Base-by-base conservation (phyloP, 129 eudicot species). In the Kitagawia praeruptora region DNA sequence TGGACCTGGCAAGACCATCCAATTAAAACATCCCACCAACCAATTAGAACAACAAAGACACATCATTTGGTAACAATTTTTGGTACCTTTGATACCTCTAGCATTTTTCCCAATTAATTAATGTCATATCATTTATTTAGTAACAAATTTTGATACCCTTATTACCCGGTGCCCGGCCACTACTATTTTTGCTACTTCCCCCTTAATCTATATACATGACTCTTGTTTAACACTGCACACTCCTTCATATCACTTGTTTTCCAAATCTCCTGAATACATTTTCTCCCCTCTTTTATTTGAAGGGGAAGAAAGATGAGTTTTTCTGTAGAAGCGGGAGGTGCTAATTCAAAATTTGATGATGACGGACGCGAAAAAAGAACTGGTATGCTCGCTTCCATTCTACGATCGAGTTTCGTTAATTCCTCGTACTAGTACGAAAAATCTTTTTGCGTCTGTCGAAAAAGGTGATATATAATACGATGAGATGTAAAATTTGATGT, bases 321-420 rank as follows among this genome's bases (percentile, higher is more conserved):
- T 12, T 34, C 72, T 28, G 18, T 66, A 3, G 72, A 66, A 66
- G 72, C 38, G 8, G 72, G 72, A 11, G 41, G 21, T 66, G 72
- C 41, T 10, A 18, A 66, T 66, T 27, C 39, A 3, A 85, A 88
- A 44, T 80, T 90, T 38, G 97, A 92, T 69, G 97, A 92, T 74
- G 97, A 92, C 39, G 97, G 97, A n/a, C 96, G 96, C 6, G 78
- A 70, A 42, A 82, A 82, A 69, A 53, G 97, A 85, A 90, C 97
- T 0, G 98, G 98, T 92, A 81, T 15, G 5, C 66, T 25, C 7
- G 45, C 45, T 41, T 41, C 8, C 7, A 6, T 41, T 41, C 8
- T 41, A 41, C 34, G n/a, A n/a, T n/a, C n/a, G 1, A 31, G 34
- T 31, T 31, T 31, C 34, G 34, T 31, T 31, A 1, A 31, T 31